Conservation (phyloP, 1,284 basidiomycete species). For the Earliella scabrosa region DNA sequence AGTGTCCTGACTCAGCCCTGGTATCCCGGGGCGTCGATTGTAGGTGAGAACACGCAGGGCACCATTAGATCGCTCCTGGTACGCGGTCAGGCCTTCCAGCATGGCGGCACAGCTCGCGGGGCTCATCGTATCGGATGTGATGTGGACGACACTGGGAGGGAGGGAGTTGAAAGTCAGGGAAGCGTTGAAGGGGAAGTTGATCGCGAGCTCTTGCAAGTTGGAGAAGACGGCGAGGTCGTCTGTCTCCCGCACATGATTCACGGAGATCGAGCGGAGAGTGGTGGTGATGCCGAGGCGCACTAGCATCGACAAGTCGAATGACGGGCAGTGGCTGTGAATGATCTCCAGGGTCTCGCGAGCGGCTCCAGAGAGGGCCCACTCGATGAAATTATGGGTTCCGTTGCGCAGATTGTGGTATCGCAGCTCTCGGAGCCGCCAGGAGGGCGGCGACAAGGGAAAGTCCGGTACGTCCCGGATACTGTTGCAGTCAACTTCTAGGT, state of each 20-base stretch:
- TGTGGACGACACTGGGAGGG: conserved; percentile 7
- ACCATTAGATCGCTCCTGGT: neutral
- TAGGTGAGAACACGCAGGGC: conserved; percentile 11
- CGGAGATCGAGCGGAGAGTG: conserved; percentile 4
- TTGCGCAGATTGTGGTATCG: conserved; percentile 14
- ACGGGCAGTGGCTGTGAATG: neutral
- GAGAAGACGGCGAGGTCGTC: conserved; percentile 2
- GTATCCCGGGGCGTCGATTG: conserved; percentile 1
- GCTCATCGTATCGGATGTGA: neutral
- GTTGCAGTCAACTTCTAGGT: conserved; percentile 19
- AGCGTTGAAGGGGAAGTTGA: neutral
- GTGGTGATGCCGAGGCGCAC: neutral
- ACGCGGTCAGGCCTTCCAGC: neutral
- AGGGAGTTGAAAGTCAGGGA: neutral
- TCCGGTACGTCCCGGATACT: neutral
- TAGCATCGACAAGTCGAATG: neutral
- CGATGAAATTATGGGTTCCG: conserved; percentile 9
- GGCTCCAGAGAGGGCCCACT: conserved; percentile 15
- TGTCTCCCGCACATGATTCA: neutral
- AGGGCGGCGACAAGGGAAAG: neutral
- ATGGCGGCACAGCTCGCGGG: neutral
- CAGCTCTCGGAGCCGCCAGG: conserved; percentile 15
- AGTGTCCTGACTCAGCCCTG: neutral
- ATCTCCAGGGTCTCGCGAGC: conserved; percentile 6
- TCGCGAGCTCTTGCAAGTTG: conserved; percentile 2